Evolutionary conservation across 768 basidiomycete species (phyloP), one percentile per base, ranked within the genome.

Genomic region (Naganishia onofrii): DNA sequence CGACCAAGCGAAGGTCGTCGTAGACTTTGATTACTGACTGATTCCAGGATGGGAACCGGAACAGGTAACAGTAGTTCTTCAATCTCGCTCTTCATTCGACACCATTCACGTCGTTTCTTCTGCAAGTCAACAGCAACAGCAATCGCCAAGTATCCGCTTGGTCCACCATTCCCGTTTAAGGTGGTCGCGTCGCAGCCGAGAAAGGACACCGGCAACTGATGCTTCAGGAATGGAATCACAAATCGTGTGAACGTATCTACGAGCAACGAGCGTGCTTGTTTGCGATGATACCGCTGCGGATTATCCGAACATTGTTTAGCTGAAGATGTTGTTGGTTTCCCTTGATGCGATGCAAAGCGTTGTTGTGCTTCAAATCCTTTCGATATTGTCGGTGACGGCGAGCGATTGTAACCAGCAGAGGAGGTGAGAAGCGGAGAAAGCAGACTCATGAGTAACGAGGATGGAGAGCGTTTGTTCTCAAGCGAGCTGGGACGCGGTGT

Each of bases 221-320:
- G 70, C 65, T 78, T 80, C 36, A 82, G 73, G 8, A 51, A 58
- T n/a, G 79, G 76, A 12, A 82, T 73, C 23, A 82, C 79, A 68
- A 76, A 75, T 31, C 74, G 76, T 6, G 80, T 69, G 69, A 78
- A 82, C 36, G 80, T 76, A 70, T 82, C 81, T 63, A 82, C 81
- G 28, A 82, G 74, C 23, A 77, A 29, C 19, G 78, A 78, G 55
- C 81, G 77, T 31, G 81, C 81, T 52, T 75, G 75, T 63, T 78
- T 73, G n/a, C 81, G 75, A 65, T 82, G 81, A 17, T 72, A 66
- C 17, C 79, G 72, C 15, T 78, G 72, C 1, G 76, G 71, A 48
- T 72, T 69, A 28, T 23, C 46, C 3, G 54, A 29, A 34, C 46
- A 46, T 32, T 57, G 56, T 9, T 42, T 7, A 3, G 46, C 36